A percentile compares a stretch with the other conserved stretches of the same genome.
Conservation (phyloP, 371 early-diverging fungal genomes). For the Apophysomyces ossiformis region DNA sequence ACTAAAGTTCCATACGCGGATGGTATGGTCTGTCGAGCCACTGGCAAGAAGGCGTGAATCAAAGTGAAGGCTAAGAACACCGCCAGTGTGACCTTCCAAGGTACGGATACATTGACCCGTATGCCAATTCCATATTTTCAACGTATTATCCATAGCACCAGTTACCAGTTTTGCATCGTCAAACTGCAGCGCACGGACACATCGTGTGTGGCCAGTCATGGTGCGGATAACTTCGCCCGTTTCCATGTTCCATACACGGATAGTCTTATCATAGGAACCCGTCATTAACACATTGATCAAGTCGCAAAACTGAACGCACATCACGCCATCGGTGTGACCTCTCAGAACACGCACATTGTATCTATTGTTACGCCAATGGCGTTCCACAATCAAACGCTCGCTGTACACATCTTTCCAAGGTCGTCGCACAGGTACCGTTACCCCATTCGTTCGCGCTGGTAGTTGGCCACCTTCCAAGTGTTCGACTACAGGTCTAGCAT, state of each 20-base stretch:
- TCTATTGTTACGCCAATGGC: conserved; percentile 85
- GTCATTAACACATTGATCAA: conserved; percentile 71
- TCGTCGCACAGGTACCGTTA: conserved; percentile 26
- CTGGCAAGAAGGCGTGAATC: conserved; percentile 79
- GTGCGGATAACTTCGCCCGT: conserved; percentile 72
- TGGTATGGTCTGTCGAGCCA: conserved; percentile 86
- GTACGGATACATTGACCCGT: conserved; percentile 88
- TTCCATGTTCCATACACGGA: conserved; percentile 83
- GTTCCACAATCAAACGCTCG: conserved; percentile 80
- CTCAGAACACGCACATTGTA: conserved; percentile 58
- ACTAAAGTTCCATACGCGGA: conserved; percentile 91
- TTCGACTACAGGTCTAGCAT: neutral
- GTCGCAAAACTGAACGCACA: conserved; percentile 89
- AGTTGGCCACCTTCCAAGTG: conserved; percentile 5
- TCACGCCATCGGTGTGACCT: conserved; percentile 88
- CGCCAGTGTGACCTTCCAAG: conserved; percentile 82
- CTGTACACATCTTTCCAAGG: conserved; percentile 88
- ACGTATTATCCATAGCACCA: conserved; percentile 90
- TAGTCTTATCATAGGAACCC: conserved; percentile 84
- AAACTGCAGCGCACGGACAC: conserved; percentile 88
- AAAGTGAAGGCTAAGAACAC: conserved; percentile 87
- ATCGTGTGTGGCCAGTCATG: conserved; percentile 85
- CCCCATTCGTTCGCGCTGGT: neutral
- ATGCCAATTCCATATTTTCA: conserved; percentile 97
- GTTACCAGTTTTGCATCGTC: conserved; percentile 84